phyloP scores from a whole-genome alignment of 805 yeast species.

The Wickerhamiella alocasiicola region DNA sequence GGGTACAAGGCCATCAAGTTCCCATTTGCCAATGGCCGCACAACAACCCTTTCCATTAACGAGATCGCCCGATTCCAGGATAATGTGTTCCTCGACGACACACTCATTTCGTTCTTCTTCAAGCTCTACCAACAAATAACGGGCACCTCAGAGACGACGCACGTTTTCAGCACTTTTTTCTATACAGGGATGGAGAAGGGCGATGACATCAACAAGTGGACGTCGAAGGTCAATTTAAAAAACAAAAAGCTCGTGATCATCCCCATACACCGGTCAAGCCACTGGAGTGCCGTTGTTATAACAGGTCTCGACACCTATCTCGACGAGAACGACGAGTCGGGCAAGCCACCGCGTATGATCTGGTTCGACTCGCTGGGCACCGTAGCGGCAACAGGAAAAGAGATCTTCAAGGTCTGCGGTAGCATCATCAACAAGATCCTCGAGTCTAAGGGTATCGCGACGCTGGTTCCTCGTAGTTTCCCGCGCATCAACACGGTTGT shows the following conservation, averaged over 20 bases:
- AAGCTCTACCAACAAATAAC: constrained; percentile 26
- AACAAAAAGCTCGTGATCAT: constrained; percentile 47
- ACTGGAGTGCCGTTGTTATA: constrained; percentile 73
- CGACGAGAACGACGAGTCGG: neutral
- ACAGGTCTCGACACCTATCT: constrained; percentile 12
- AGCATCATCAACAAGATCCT: constrained; percentile 11
- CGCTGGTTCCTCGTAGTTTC: constrained; percentile 35
- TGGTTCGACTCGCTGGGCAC: constrained; percentile 59
- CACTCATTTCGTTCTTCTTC: constrained; percentile 74
- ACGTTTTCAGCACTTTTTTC: constrained; percentile 73
- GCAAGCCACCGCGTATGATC: constrained; percentile 31
- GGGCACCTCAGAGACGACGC: constrained; percentile 31
- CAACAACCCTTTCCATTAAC: constrained; percentile 44
- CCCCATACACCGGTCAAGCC: constrained; percentile 70
- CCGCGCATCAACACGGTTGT: constrained; percentile 37
- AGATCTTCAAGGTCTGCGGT: constrained; percentile 13
- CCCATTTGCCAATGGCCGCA: constrained; percentile 40
- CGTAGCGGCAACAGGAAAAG: constrained; percentile 10
- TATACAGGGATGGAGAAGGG: constrained; percentile 52
- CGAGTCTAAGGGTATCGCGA: constrained; percentile 6
- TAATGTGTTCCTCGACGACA: constrained; percentile 82
- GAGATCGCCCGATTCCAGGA: constrained; percentile 73
- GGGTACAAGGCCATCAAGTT: constrained; percentile 10
- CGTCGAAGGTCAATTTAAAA: constrained; percentile 46
- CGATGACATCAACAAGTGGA: constrained; percentile 48